phyloP scores from a whole-genome alignment of 164 flowering plant species.

The Vitis rupestris region DNA sequence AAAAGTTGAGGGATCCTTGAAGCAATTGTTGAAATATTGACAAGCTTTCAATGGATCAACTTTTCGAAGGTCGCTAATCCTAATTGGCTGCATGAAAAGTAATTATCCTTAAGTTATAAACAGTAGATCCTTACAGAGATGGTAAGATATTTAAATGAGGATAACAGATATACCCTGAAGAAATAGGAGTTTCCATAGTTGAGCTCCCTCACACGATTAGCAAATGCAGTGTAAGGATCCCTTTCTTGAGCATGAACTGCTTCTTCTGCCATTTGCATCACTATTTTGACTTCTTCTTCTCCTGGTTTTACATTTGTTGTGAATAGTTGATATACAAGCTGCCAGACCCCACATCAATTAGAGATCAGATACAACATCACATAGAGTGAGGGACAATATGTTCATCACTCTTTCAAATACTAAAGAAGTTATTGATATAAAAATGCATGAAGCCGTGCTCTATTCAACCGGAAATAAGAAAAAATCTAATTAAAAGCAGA shows the following conservation, averaged over 20 bases:
- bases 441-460: neutral
- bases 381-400: neutral
- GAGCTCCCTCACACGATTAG: slow-evolving; percentile 93
- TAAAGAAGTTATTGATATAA: neutral
- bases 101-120: neutral
- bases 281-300: slow-evolving; percentile 86
- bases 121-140: neutral
- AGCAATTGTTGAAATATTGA: slow-evolving; percentile 83
- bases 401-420: neutral
- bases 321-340: slow-evolving; percentile 95
- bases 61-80: slow-evolving; percentile 62
- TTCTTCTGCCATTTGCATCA: slow-evolving; percentile 98
- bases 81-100: slow-evolving; percentile 66
- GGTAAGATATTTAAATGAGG: neutral
- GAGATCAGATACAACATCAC: neutral
- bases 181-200: slow-evolving; percentile 92
- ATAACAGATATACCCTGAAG: slow-evolving; percentile 60
- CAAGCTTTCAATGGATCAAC: slow-evolving; percentile 83
- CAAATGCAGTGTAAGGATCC: slow-evolving; percentile 91
- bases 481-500: too few relatives aligned
- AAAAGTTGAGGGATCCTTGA: slow-evolving; percentile 90
- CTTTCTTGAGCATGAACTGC: slow-evolving; percentile 90
- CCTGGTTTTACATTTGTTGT: slow-evolving; percentile 73
- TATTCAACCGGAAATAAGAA: too few relatives aligned
- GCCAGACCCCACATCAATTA: slow-evolving; percentile 11